These are phyloP conservation scores for Papiliotrema flavescens DNA, from an alignment of 1,284 basidiomycete genomes.

Conservation along the genomic window DNA sequence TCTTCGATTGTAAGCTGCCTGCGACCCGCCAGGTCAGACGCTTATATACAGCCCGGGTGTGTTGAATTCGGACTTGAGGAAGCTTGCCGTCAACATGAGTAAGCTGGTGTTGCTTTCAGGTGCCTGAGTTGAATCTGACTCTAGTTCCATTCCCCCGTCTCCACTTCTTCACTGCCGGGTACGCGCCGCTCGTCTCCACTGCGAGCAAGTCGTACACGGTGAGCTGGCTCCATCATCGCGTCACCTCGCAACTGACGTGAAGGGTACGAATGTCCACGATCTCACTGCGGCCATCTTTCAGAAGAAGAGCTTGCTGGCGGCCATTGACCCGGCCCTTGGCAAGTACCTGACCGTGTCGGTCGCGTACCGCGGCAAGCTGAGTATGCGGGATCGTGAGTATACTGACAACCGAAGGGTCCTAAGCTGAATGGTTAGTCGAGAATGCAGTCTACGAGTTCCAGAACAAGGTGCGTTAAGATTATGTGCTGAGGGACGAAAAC, in stretches of 20 bases:
- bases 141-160: slow-evolving; percentile 98
- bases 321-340: slow-evolving; percentile 38
- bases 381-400: slow-evolving; percentile 39
- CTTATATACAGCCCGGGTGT: too few relatives aligned
- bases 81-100: slow-evolving; percentile 99
- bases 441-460: slow-evolving; percentile 42
- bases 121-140: too few relatives aligned
- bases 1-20: too few relatives aligned
- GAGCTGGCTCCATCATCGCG: slow-evolving; percentile 30
- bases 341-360: slow-evolving; percentile 47
- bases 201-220: slow-evolving; percentile 60
- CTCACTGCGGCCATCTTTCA: slow-evolving; percentile 42
- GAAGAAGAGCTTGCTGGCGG: slow-evolving; percentile 35
- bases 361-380: slow-evolving; percentile 42
- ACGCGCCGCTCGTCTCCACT: slow-evolving; percentile 88
- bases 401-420: neutral
- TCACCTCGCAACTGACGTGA: neutral
- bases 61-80: slow-evolving; percentile 95
- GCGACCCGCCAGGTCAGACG: too few relatives aligned
- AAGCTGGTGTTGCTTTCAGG: too few relatives aligned
- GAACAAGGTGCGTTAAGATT: slow-evolving; percentile 26
- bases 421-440: too few relatives aligned
- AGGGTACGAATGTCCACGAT: slow-evolving; percentile 35
- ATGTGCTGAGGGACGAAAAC: neutral
- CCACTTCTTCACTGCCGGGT: slow-evolving; percentile 99